phyloP scores from a whole-genome alignment of 1,284 basidiomycete genomes.

The Ustilago loliicola region DNA sequence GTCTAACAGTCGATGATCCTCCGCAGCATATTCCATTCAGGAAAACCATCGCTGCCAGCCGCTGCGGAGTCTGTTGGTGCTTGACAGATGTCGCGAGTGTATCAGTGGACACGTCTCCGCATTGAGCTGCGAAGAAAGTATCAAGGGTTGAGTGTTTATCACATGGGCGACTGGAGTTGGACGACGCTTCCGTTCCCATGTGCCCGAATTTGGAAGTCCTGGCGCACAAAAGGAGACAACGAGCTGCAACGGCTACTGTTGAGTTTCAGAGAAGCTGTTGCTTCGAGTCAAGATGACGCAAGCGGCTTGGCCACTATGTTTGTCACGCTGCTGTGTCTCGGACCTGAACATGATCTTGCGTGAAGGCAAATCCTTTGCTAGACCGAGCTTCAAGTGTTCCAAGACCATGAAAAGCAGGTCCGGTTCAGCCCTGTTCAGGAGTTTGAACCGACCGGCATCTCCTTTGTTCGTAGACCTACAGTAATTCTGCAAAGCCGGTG shows the following conservation, averaged over 20 bases:
- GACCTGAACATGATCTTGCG: constrained; percentile 4
- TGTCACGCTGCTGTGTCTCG: constrained; percentile 4
- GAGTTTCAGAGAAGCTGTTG: not conserved
- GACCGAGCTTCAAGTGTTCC: too few relatives aligned
- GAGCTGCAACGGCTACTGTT: not conserved
- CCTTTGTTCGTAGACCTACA: not conserved
- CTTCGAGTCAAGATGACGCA: not conserved
- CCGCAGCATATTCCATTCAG: too few relatives aligned
- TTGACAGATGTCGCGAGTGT: not conserved
- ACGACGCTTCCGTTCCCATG: not conserved
- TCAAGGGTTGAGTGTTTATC: too few relatives aligned
- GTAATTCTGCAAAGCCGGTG: not conserved
- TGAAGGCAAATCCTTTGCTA: not conserved
- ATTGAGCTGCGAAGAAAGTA: not conserved
- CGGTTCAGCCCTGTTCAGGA: not conserved
- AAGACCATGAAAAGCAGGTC: not conserved
- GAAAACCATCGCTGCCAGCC: too few relatives aligned
- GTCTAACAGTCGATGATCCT: too few relatives aligned
- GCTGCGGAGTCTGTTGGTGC: not conserved
- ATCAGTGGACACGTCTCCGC: not conserved
- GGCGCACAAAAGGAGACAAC: not conserved
- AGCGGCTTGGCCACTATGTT: not conserved
- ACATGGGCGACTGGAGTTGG: not conserved
- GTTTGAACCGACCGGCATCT: not conserved
- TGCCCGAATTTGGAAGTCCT: not conserved